phyloP scores from a whole-genome alignment of 2,329 filamentous ascomycete genomes.

The Aaosphaeria arxii region DNA sequence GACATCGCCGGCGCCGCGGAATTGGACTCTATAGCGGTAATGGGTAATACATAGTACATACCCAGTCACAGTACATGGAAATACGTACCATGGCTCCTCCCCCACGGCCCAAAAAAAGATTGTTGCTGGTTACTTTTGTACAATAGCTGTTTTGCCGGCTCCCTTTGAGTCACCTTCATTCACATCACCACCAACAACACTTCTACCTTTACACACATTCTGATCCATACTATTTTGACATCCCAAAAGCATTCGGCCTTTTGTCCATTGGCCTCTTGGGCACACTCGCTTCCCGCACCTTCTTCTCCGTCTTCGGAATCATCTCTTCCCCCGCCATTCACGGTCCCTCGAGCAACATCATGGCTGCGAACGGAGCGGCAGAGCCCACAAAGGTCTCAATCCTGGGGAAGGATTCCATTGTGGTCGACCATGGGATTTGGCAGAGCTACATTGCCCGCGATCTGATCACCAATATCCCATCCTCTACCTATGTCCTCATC shows the following conservation, averaged over 20 bases:
- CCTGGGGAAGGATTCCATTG: conserved; percentile 82
- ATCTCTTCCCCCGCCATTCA: background rate
- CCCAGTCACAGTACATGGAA: too few relatives aligned
- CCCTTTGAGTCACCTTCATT: background rate
- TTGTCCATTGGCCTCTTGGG: background rate
- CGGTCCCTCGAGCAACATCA: conserved; percentile 6
- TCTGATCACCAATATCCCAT: conserved; percentile 70
- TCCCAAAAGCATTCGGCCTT: background rate
- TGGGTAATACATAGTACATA: background rate
- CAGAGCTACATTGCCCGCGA: conserved; percentile 76
- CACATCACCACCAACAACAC: background rate
- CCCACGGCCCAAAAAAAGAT: too few relatives aligned
- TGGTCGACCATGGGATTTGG: conserved; percentile 91
- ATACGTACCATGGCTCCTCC: too few relatives aligned
- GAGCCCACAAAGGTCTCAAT: conserved; percentile 68
- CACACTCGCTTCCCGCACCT: background rate
- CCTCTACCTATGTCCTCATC: conserved; percentile 92
- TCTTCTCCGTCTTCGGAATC: background rate
- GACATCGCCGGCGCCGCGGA: background rate
- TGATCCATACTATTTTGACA: background rate
- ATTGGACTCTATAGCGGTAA: background rate
- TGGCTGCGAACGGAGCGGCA: conserved; percentile 27
- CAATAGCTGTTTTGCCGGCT: background rate
- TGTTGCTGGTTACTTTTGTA: background rate
- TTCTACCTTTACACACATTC: background rate